phyloP scores from a whole-genome alignment of 192 early-diverging fungal species.

The Backusella westeae region DNA sequence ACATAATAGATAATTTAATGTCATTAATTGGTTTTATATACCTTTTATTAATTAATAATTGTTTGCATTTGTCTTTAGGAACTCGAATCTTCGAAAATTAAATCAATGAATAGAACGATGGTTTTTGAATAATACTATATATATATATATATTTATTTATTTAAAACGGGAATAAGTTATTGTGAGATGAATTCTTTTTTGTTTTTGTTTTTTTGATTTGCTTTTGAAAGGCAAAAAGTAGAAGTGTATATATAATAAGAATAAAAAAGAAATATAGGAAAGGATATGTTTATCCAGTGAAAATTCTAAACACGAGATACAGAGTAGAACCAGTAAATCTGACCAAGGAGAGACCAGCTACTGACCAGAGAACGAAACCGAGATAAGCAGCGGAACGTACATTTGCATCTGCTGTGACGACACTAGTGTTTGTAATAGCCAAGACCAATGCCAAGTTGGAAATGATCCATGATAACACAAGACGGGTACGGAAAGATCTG shows the following conservation, averaged over 20 bases:
- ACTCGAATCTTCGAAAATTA: background rate
- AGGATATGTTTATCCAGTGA: slow-evolving; percentile 39
- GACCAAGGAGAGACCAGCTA: slow-evolving; percentile 61
- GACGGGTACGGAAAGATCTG: slow-evolving; percentile 74
- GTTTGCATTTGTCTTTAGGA: background rate
- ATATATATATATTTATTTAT: background rate
- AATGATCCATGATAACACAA: slow-evolving; percentile 79
- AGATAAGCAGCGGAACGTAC: slow-evolving; percentile 45
- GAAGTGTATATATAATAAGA: slow-evolving; percentile 1
- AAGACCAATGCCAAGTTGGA: slow-evolving; percentile 70
- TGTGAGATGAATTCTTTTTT: background rate
- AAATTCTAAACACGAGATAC: slow-evolving; percentile 64
- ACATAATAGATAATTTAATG: no score
- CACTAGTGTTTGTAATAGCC: slow-evolving; percentile 54
- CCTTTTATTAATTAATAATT: slow-evolving; percentile 17
- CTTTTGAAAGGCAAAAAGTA: background rate
- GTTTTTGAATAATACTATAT: background rate
- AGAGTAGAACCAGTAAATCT: slow-evolving; percentile 65
- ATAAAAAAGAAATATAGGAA: background rate
- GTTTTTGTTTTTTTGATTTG: background rate
- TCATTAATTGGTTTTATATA: background rate
- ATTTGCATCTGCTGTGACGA: slow-evolving; percentile 29
- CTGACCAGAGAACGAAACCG: slow-evolving; percentile 77
- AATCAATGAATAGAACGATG: background rate
- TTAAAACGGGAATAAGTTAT: background rate